A percentile compares a stretch with the other conserved stretches of the same genome.
These are phyloP conservation scores for Trichoderma sp. DNA, from an alignment of 2,329 filamentous ascomycete species.

Conservation along the genomic window DNA sequence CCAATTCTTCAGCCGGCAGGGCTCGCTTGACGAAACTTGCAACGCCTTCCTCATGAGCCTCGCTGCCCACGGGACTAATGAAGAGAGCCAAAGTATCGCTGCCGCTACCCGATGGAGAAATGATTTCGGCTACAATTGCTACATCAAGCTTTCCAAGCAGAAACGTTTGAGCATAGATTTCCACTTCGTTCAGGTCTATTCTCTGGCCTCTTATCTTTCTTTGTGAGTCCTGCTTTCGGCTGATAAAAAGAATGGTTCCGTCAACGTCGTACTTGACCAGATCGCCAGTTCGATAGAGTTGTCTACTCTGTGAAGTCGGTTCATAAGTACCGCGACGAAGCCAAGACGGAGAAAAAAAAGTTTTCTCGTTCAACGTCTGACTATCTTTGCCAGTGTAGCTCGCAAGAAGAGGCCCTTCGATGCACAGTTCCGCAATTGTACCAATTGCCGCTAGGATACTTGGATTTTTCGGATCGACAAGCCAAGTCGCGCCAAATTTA, in stretches of 20 bases:
- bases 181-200: conserved; percentile 40
- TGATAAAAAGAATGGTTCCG: neutral
- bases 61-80: neutral
- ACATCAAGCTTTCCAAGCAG: neutral
- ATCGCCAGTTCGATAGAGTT: conserved; percentile 11
- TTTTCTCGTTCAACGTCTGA: neutral
- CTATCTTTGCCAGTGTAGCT: neutral
- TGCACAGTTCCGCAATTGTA: neutral
- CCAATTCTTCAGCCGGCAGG: neutral
- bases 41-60: neutral
- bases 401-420: conserved; percentile 10
- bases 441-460: neutral
- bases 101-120: neutral
- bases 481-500: neutral
- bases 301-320: neutral
- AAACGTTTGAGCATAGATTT: conserved; percentile 5
- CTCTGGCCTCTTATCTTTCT: conserved; percentile 41
- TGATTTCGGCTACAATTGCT: conserved; percentile 16
- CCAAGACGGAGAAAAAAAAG: neutral
- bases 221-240: conserved; percentile 5
- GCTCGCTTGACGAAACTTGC: neutral
- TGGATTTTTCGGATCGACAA: neutral
- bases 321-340: neutral
- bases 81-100: conserved; percentile 8
- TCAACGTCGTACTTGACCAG: conserved; percentile 6